Conservation (phyloP, 164 flowering plant genomes). For the Vitis amurensis region DNA sequence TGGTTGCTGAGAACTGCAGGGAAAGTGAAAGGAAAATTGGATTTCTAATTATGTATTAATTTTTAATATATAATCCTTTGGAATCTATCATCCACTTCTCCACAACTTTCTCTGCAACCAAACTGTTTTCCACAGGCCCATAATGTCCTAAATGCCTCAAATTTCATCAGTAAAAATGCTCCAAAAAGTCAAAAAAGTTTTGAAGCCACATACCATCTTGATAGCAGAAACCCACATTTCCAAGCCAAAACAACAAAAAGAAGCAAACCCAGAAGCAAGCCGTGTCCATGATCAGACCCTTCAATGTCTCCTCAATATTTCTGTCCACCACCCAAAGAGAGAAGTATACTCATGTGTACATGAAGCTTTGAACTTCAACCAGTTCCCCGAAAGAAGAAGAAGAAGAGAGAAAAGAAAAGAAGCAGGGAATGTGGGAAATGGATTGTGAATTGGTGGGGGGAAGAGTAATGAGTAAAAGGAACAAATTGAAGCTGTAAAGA, state of each 20-base stretch:
- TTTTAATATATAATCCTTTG: too few relatives aligned
- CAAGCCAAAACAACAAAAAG: slow-evolving; percentile 26
- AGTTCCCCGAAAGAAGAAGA: too few relatives aligned
- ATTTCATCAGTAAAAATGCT: not conserved
- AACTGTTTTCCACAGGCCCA: too few relatives aligned
- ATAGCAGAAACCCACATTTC: slow-evolving; percentile 29
- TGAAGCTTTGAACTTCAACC: too few relatives aligned
- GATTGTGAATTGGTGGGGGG: not conserved
- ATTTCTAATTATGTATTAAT: too few relatives aligned
- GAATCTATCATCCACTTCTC: too few relatives aligned
- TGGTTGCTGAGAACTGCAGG: too few relatives aligned
- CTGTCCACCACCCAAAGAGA: not conserved
- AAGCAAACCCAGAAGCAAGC: slow-evolving; percentile 25
- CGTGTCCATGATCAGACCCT: slow-evolving; percentile 31
- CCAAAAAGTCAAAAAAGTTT: not conserved
- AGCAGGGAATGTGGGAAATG: not conserved
- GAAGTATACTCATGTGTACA: too few relatives aligned
- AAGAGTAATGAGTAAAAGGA: not conserved
- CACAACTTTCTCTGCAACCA: too few relatives aligned
- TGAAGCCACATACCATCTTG: slow-evolving; percentile 50
- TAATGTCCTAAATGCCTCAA: too few relatives aligned
- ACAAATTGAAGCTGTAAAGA: not conserved
- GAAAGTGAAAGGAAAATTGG: too few relatives aligned
- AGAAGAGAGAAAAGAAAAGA: too few relatives aligned
- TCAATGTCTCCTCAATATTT: not conserved